Conservation (phyloP, 2,329 filamentous ascomycete species). For the Monosporascus sp. region DNA sequence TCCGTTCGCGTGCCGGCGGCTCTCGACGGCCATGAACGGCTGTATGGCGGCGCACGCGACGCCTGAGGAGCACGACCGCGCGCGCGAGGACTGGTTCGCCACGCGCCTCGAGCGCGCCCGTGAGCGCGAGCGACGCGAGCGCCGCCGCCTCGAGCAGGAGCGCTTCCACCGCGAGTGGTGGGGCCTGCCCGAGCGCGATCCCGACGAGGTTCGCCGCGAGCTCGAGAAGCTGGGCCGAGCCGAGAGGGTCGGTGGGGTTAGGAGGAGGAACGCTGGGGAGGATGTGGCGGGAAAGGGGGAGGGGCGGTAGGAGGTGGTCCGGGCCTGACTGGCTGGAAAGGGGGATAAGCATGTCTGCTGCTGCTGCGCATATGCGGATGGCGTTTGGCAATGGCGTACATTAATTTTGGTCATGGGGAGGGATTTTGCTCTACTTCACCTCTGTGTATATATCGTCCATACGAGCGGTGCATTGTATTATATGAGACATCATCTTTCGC, state of each 20-base stretch:
- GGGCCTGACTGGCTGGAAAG: too few relatives aligned
- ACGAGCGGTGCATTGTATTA: too few relatives aligned
- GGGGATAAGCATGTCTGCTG: too few relatives aligned
- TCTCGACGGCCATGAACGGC: conserved; percentile 82
- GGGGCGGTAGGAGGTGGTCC: neutral
- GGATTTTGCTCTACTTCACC: too few relatives aligned
- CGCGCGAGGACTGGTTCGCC: conserved; percentile 90
- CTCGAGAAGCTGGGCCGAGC: conserved; percentile 44
- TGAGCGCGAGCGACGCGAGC: conserved; percentile 59
- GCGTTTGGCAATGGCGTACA: too few relatives aligned
- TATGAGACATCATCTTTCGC: too few relatives aligned
- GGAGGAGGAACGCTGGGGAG: conserved; percentile 1
- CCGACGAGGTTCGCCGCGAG: conserved; percentile 43
- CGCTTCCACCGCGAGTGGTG: conserved; percentile 63
- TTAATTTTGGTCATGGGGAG: too few relatives aligned
- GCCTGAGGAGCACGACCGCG: conserved; percentile 77
- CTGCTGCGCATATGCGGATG: too few relatives aligned
- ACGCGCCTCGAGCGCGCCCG: conserved; percentile 63
- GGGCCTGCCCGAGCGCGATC: conserved; percentile 54
- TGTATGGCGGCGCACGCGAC: conserved; percentile 90
- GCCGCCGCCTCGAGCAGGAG: conserved; percentile 56
- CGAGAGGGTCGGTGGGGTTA: conserved; percentile 49
- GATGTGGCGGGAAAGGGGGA: conserved; percentile 1
- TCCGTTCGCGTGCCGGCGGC: conserved; percentile 75
- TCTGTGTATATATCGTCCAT: too few relatives aligned